Conservation (phyloP, 805 yeast species). For the Candida sanyiensis region DNA sequence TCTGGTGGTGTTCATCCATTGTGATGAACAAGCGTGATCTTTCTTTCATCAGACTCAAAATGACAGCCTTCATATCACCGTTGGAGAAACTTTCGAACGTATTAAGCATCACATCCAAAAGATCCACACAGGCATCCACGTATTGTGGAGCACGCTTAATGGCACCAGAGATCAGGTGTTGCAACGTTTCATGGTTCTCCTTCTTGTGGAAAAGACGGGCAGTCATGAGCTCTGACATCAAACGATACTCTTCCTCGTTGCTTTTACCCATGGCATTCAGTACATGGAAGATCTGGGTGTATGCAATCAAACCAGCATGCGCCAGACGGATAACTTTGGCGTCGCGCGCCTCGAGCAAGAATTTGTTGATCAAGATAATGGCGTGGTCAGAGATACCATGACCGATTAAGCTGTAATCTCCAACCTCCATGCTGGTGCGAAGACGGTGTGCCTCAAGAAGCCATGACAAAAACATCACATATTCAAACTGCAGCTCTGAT, state of each 20-base stretch:
- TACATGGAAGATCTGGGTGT: slow-evolving; percentile 53
- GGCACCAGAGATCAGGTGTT: slow-evolving; percentile 57
- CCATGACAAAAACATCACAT: slow-evolving; percentile 65
- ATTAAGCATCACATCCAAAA: slow-evolving; percentile 59
- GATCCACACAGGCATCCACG: slow-evolving; percentile 54
- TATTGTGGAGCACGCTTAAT: slow-evolving; percentile 57
- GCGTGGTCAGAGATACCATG: slow-evolving; percentile 56
- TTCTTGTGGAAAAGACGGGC: slow-evolving; percentile 68
- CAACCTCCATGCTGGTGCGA: slow-evolving; percentile 23
- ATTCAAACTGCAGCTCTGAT: slow-evolving; percentile 31
- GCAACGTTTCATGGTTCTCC: slow-evolving; percentile 48
- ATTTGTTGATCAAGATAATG: slow-evolving; percentile 43
- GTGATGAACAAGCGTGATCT: slow-evolving; percentile 25
- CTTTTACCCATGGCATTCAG: slow-evolving; percentile 37
- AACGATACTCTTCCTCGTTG: slow-evolving; percentile 40
- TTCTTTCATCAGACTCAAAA: slow-evolving; percentile 41
- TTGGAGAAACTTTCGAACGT: slow-evolving; percentile 61
- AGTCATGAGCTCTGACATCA: slow-evolving; percentile 52
- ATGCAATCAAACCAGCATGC: slow-evolving; percentile 64
- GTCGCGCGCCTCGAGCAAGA: slow-evolving; percentile 35
- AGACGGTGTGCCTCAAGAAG: slow-evolving; percentile 60
- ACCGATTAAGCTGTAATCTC: slow-evolving; percentile 42
- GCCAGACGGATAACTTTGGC: slow-evolving; percentile 51
- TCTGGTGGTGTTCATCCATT: slow-evolving; percentile 26
- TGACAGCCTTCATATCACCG: slow-evolving; percentile 45